Percentiles rank a stretch among this genome's conserved stretches.
phyloP scores from a whole-genome alignment of 2,329 filamentous ascomycete species.

The Biscogniauxia mediterranea region DNA sequence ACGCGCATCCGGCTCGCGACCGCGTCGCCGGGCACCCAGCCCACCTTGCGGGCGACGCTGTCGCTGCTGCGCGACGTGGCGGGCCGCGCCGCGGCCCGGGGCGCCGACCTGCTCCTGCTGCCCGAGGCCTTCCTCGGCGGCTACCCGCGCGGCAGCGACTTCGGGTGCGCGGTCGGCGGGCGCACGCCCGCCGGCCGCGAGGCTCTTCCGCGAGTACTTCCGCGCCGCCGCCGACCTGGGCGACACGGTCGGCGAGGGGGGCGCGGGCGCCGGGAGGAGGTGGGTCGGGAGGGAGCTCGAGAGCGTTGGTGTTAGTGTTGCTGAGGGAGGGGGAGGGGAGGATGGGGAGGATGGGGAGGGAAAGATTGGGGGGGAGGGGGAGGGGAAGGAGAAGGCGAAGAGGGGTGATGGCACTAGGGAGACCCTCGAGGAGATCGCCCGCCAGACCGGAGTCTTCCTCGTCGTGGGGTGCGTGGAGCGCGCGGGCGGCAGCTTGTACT shows the following conservation, averaged over 20 bases:
- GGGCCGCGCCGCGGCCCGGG: conserved; percentile 54
- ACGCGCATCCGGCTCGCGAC: conserved; percentile 51
- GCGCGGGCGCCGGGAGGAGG: conserved; percentile 59
- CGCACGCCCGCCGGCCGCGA: conserved; percentile 72
- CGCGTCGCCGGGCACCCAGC: conserved; percentile 51
- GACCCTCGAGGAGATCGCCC: conserved; percentile 71
- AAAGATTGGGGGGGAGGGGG: conserved; percentile 16
- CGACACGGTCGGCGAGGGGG: conserved; percentile 61
- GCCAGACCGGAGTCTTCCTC: conserved; percentile 77
- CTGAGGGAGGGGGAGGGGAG: neutral
- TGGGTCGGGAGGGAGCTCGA: conserved; percentile 51
- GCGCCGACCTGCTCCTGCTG: conserved; percentile 73
- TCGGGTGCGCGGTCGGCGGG: conserved; percentile 72
- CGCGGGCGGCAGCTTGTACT: conserved; percentile 80
- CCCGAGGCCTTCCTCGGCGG: conserved; percentile 92
- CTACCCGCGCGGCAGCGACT: conserved; percentile 78
- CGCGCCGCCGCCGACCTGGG: conserved; percentile 77
- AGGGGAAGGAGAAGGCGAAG: conserved; percentile 42
- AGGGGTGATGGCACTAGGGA: conserved; percentile 75
- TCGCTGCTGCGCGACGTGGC: conserved; percentile 63
- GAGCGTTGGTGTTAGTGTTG: conserved; percentile 2
- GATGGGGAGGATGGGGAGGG: conserved; percentile 4
- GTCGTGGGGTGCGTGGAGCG: conserved; percentile 79
- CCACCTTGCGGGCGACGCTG: conserved; percentile 60
- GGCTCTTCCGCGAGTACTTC: conserved; percentile 78